These are phyloP conservation scores for Coemansia sp. DNA, from an alignment of 192 early-diverging fungal genomes.

Conservation along the genomic window DNA sequence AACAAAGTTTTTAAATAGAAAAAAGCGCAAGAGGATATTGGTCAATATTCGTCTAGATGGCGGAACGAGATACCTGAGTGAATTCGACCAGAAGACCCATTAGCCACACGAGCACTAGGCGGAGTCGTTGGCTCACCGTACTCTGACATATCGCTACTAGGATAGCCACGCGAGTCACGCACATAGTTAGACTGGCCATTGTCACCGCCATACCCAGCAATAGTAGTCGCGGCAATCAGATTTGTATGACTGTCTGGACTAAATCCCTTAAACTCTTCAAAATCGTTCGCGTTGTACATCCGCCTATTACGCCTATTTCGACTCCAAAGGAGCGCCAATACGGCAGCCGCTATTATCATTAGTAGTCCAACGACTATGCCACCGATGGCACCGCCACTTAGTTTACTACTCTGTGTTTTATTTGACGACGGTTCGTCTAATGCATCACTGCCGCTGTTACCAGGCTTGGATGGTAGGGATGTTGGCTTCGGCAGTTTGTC, in stretches of 20 bases:
- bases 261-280: slow-evolving; percentile 32
- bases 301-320: slow-evolving; percentile 24
- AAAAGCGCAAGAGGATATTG: not conserved
- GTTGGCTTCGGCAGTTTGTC: not conserved
- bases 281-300: slow-evolving; percentile 30
- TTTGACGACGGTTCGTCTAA: not conserved
- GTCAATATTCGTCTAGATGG: slow-evolving; percentile 7
- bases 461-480: not conserved
- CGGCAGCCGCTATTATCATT: not conserved
- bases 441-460: not conserved
- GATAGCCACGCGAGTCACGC: slow-evolving; percentile 5
- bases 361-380: slow-evolving; percentile 16
- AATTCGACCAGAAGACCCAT: not conserved
- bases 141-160: slow-evolving; percentile 4
- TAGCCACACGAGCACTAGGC: slow-evolving; percentile 4
- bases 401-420: slow-evolving; percentile 3
- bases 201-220: slow-evolving; percentile 16
- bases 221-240: not conserved
- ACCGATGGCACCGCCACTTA: slow-evolving; percentile 33
- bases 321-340: slow-evolving; percentile 23
- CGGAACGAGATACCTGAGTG: slow-evolving; percentile 1
- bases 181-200: not conserved
- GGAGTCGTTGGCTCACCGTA: not conserved
- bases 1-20: not conserved
- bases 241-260: slow-evolving; percentile 27